Conservation (phyloP, 176 grass and related monocot species). For the Rhynchospora tenuis region DNA sequence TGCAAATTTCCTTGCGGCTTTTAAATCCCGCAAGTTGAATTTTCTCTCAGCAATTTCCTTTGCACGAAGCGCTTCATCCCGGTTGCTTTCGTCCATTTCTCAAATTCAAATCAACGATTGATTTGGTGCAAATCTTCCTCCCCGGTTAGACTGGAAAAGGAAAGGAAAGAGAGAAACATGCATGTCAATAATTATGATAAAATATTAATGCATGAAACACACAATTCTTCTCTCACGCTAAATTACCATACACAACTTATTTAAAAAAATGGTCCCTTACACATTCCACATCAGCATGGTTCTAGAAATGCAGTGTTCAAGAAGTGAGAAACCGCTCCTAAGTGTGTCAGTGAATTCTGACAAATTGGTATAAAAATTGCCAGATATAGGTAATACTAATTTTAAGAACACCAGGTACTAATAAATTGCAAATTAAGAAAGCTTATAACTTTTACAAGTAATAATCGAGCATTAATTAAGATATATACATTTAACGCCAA, state of each 20-base stretch:
- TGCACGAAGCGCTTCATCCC: constrained; percentile 45
- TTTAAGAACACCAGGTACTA: background rate
- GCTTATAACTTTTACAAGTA: background rate
- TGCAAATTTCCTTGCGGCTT: constrained; percentile 48
- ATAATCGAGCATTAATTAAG: background rate
- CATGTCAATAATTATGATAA: constrained; percentile 15
- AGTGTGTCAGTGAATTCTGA: background rate
- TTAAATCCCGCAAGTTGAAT: constrained; percentile 32
- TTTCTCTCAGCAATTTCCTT: constrained; percentile 52
- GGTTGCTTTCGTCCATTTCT: constrained; percentile 36
- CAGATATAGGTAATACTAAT: background rate
- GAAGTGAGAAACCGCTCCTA: background rate
- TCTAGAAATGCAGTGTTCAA: background rate
- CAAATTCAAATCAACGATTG: constrained; percentile 29
- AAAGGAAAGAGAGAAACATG: constrained; percentile 17
- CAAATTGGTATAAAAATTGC: constrained; percentile 7
- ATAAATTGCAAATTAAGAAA: background rate
- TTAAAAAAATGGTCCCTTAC: background rate
- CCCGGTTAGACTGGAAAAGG: constrained; percentile 15
- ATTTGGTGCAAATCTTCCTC: background rate
- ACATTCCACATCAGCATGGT: background rate
- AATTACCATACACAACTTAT: background rate
- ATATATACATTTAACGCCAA: background rate
- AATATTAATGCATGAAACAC: background rate
- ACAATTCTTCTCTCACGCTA: background rate